phyloP scores from a whole-genome alignment of 441 rosid species.

The Erysimum cheiri region DNA sequence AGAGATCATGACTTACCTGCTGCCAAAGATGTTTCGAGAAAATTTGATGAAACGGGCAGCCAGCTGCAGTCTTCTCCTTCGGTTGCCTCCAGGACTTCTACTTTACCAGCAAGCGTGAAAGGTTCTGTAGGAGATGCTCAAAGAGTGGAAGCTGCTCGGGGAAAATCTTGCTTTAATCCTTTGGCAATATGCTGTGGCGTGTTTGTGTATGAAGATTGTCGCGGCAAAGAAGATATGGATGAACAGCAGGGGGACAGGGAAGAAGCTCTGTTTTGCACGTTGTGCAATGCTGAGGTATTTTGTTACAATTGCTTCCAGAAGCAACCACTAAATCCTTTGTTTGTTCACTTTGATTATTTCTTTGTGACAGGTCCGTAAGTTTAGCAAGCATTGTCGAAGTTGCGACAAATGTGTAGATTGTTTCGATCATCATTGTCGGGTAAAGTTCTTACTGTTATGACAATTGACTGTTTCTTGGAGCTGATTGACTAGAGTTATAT shows the following conservation, averaged over 20 bases:
- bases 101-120: conserved; percentile 64
- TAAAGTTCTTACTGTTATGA: conserved; percentile 37
- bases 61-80: conserved; percentile 76
- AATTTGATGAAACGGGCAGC: conserved; percentile 67
- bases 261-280: conserved; percentile 74
- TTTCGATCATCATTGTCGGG: conserved; percentile 78
- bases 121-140: conserved; percentile 64
- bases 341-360: conserved; percentile 1
- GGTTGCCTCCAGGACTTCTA: conserved; percentile 78
- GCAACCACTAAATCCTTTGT: neutral
- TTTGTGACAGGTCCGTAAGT: conserved; percentile 62
- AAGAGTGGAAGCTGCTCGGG: conserved; percentile 24
- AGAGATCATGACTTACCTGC: conserved; percentile 38
- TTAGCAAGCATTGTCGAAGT: conserved; percentile 74
- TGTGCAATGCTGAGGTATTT: conserved; percentile 79
- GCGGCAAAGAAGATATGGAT: conserved; percentile 40
- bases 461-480: conserved; percentile 5
- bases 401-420: conserved; percentile 75
- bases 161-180: conserved; percentile 41
- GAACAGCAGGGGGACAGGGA: conserved; percentile 60
- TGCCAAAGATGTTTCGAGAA: conserved; percentile 52
- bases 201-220: conserved; percentile 75
- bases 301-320: neutral
- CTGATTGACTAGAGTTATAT: neutral
- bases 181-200: conserved; percentile 63